These are phyloP conservation scores for Myriangium duriaei DNA, from an alignment of 2,329 filamentous ascomycete species.

Conservation along the genomic window DNA sequence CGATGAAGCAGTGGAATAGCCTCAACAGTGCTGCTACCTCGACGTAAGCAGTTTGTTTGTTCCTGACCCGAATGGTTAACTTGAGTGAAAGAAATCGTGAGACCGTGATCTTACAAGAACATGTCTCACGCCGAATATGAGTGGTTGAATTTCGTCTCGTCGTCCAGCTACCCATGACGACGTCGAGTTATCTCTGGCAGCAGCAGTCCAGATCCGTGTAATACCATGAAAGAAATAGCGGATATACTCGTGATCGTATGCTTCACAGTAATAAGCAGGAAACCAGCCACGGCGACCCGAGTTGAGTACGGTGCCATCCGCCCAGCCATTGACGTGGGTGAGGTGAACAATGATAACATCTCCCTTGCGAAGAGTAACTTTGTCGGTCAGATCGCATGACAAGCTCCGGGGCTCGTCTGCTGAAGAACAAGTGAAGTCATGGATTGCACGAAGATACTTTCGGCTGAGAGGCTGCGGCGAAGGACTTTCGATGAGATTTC, in stretches of 20 bases:
- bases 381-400: constrained; percentile 41
- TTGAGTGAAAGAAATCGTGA: constrained; percentile 1
- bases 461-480: constrained; percentile 53
- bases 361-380: constrained; percentile 74
- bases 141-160: constrained; percentile 86
- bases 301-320: constrained; percentile 79
- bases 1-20: constrained; percentile 63
- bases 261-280: constrained; percentile 95
- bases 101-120: constrained; percentile 54
- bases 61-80: constrained; percentile 44
- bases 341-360: constrained; percentile 92
- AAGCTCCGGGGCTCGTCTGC: constrained; percentile 59
- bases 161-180: constrained; percentile 72
- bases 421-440: constrained; percentile 69
- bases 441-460: constrained; percentile 90
- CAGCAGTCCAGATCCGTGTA: constrained; percentile 83
- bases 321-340: constrained; percentile 96
- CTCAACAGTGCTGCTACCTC: constrained; percentile 65
- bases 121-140: constrained; percentile 85
- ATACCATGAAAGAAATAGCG: constrained; percentile 72
- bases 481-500: neutral
- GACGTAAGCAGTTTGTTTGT: constrained; percentile 72
- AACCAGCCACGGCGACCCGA: constrained; percentile 88
- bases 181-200: constrained; percentile 53
- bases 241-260: constrained; percentile 83